Conservation (phyloP, 1,284 basidiomycete genomes). For the Marasmius sp. region DNA sequence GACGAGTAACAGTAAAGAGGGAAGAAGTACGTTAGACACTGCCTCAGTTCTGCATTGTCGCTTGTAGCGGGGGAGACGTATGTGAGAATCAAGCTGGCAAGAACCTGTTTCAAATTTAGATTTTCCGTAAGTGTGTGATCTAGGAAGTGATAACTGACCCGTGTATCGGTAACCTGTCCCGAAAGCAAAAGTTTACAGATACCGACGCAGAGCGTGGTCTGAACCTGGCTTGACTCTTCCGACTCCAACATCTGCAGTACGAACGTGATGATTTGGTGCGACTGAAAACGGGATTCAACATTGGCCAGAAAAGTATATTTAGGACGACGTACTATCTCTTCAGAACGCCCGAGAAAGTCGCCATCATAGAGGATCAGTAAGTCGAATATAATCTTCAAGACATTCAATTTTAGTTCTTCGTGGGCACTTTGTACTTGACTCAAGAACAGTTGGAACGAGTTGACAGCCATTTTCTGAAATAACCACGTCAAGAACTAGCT, state of each 20-base stretch:
- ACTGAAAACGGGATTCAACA: conserved; percentile 36
- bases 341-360: conserved; percentile 64
- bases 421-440: conserved; percentile 81
- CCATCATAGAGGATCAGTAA: conserved; percentile 88
- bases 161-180: conserved; percentile 77
- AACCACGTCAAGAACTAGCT: conserved; percentile 3
- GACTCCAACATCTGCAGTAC: conserved; percentile 74
- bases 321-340: conserved; percentile 44
- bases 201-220: conserved; percentile 81
- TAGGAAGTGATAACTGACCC: conserved; percentile 39
- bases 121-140: not conserved
- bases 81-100: conserved; percentile 77
- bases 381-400: conserved; percentile 89
- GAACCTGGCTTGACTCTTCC: conserved; percentile 76
- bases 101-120: conserved; percentile 53
- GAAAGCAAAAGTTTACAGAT: conserved; percentile 89
- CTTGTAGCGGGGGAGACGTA: conserved; percentile 89
- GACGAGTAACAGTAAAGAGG: conserved; percentile 92
- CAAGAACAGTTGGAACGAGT: conserved; percentile 90
- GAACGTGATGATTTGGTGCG: conserved; percentile 72
- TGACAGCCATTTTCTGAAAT: conserved; percentile 80
- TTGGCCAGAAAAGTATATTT: not conserved
- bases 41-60: conserved; percentile 85
- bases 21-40: conserved; percentile 96
- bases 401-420: conserved; percentile 76